A percentile compares a stretch with the other conserved stretches of the same genome.
These are phyloP conservation scores for Actinomucor elegans DNA, from an alignment of 371 early-diverging fungal species.

Conservation along the genomic window DNA sequence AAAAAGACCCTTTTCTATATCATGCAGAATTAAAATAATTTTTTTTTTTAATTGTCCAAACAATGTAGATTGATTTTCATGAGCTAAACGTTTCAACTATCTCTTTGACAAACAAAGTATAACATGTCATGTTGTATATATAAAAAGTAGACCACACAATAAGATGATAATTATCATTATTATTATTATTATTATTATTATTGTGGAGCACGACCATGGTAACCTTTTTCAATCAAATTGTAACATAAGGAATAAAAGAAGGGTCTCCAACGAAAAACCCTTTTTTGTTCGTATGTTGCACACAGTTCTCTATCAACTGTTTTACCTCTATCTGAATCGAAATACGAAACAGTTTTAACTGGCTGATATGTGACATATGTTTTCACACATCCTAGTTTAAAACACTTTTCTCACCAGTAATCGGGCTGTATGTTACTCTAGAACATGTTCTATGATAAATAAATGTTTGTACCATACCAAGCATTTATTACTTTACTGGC, in stretches of 20 bases:
- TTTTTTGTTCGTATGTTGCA: too few species aligned
- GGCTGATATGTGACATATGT: too few species aligned
- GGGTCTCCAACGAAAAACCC: background rate
- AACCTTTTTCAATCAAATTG: background rate
- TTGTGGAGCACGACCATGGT: background rate
- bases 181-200: background rate
- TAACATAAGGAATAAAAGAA: background rate
- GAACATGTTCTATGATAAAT: too few species aligned
- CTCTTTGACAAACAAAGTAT: background rate
- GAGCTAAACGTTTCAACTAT: background rate
- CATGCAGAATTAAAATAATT: background rate
- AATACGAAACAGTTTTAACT: too few species aligned
- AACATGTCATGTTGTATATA: too few species aligned
- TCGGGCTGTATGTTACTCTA: too few species aligned
- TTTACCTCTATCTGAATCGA: too few species aligned
- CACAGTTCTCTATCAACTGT: too few species aligned
- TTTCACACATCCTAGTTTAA: too few species aligned
- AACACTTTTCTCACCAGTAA: too few species aligned
- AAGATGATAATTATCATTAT: background rate
- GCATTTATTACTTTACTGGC: too few species aligned
- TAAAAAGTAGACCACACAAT: background rate
- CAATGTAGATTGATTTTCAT: constrained; percentile 9
- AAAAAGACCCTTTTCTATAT: constrained; percentile 15
- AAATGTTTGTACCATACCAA: too few species aligned
- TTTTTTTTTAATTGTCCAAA: background rate